Evolutionary conservation across 139 green algal genomes (phyloP), one percentile per base, ranked within the genome.

Genomic region (Volvox africanus): DNA sequence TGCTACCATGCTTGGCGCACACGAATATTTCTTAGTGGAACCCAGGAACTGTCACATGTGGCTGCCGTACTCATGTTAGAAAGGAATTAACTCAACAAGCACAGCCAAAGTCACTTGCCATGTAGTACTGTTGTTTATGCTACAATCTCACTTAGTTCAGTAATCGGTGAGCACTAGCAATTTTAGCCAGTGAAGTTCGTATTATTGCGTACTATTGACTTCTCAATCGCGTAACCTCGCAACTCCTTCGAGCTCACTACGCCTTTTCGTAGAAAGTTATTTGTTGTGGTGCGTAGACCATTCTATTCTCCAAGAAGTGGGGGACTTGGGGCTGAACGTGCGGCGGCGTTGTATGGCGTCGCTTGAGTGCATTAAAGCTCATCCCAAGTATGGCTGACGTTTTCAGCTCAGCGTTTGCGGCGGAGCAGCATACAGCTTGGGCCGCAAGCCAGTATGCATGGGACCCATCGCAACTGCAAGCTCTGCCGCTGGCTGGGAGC

Each of bases 391-490:
- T 88, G 82, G 82, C 82, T 17, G 62, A 88, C 32, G 62, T 79
- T 11, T 78, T 88, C 62, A 88, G 30, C 82, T 33, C 82, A 79
- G 21, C 32, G 0, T 79, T 88, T 33, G 61, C 82, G 76, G 61
- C 62, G 18, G 82, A 79, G 62, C 61, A 78, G 62, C 61, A 77
- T n/a, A 17, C 80, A 24, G 32, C 55, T n/a, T 88, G 82, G 82
- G 5, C 18, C 6, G 62, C 82, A 33, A 22, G 62, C 32, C 62
- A 78, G 30, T 88, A 79, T 33, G 82, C 32, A 33, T 88, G 82
- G 82, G 62, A 88, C 82, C 82, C 82, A 12, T 79, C 82, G 33
- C 62, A 79, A 61, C 82, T 88, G 61, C 61, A 77, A 61, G 82
- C 82, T 30, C 33, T 88, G 82, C 82, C 82, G 18, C 3, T 65